Evolutionary conservation across 495 filamentous ascomycete species (phyloP).

Genomic region (Xylaria grammica): DNA sequence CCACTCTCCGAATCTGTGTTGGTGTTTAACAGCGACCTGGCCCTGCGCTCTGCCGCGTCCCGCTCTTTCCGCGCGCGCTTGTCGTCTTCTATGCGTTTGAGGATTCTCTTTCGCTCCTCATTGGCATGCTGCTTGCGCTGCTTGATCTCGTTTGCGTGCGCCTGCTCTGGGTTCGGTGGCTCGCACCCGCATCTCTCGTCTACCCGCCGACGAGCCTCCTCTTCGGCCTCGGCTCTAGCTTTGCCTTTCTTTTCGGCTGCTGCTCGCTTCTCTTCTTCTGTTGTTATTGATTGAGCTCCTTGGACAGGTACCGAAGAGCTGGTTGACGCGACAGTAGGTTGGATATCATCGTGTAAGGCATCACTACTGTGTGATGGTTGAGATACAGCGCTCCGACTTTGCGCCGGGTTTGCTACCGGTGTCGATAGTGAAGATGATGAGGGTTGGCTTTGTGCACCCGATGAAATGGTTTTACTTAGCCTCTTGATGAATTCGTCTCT

Average conservation of each 20-base stretch:
- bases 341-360: conserved; percentile 28
- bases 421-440: background rate
- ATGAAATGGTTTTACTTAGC: conserved; percentile 45
- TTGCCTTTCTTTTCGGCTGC: conserved; percentile 41
- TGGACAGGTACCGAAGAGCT: conserved; percentile 10
- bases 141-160: conserved; percentile 55
- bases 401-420: conserved; percentile 14
- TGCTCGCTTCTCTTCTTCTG: conserved; percentile 40
- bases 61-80: conserved; percentile 63
- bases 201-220: conserved; percentile 33
- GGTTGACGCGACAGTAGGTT: conserved; percentile 5
- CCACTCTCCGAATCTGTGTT: background rate
- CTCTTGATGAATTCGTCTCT: conserved; percentile 64
- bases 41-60: conserved; percentile 55
- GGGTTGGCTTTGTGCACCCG: conserved; percentile 23
- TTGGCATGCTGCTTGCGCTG: conserved; percentile 59
- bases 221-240: conserved; percentile 40
- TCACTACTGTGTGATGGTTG: conserved; percentile 21
- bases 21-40: conserved; percentile 25
- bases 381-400: conserved; percentile 4
- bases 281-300: background rate
- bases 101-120: conserved; percentile 65
- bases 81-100: conserved; percentile 69
- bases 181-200: conserved; percentile 38
- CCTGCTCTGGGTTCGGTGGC: conserved; percentile 26